Conservation (phyloP, 371 early-diverging fungal genomes). For the Zopfochytrium polystomum region DNA sequence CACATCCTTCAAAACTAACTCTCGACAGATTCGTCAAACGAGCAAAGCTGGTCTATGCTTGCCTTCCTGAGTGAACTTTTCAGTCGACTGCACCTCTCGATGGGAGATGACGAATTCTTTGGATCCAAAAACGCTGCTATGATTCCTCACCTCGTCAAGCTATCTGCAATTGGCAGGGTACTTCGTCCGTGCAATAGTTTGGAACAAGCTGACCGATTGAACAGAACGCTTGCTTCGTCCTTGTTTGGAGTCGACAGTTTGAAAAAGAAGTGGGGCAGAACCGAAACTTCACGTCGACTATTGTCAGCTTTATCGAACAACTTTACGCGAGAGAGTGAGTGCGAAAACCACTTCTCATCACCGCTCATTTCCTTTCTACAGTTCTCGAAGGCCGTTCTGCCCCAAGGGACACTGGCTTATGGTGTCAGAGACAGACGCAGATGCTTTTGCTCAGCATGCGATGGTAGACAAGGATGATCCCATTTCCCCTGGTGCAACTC, state of each 20-base stretch:
- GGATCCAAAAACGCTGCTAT: slow-evolving; percentile 53
- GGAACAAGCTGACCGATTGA: too few relatives aligned
- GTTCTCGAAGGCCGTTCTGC: slow-evolving; percentile 67
- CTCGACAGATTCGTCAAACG: slow-evolving; percentile 22
- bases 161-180: slow-evolving; percentile 63
- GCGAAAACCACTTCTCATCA: slow-evolving; percentile 11
- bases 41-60: slow-evolving; percentile 57
- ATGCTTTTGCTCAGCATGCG: slow-evolving; percentile 58
- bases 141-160: slow-evolving; percentile 47
- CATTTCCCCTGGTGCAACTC: slow-evolving; percentile 35
- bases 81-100: slow-evolving; percentile 66
- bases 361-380: slow-evolving; percentile 24
- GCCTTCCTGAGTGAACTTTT: slow-evolving; percentile 71
- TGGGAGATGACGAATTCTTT: slow-evolving; percentile 84
- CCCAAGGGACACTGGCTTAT: slow-evolving; percentile 75
- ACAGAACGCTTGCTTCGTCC: too few relatives aligned
- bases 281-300: slow-evolving; percentile 33
- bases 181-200: too few relatives aligned
- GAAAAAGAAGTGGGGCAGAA: not conserved
- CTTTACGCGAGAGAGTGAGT: slow-evolving; percentile 79
- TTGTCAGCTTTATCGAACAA: slow-evolving; percentile 70
- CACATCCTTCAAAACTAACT: not conserved
- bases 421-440: slow-evolving; percentile 54
- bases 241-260: too few relatives aligned
- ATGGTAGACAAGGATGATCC: slow-evolving; percentile 54